Base-by-base conservation (phyloP, 345 rosid species). In the Camelina hispida region DNA sequence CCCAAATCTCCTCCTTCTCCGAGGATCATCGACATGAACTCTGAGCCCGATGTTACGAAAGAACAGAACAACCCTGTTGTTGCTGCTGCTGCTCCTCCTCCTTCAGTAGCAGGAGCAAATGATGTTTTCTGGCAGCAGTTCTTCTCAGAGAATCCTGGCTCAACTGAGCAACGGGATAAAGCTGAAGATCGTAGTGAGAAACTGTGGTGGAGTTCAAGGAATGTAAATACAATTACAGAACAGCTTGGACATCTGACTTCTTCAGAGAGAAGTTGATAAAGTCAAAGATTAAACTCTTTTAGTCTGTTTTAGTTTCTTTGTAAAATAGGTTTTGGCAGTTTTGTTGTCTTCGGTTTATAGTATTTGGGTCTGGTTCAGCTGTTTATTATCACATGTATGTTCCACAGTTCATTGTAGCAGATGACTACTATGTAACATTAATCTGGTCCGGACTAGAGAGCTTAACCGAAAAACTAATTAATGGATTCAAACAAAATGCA, bases 91-190 rank as follows among this genome's bases (percentile, higher is more conserved):
- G 13, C 63, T 69, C 12, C 65, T 62, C 47, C 73, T 68, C 52
- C 73, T 54, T 34, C 69, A 30, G 78, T 76, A 38, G 71, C 89
- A 62, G 99, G 96, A 66, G 90, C 65, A 38, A 95, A 95, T 76
- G 99, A 95, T 83, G 81, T 87, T 25, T 95, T 95, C 76, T 95
- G 97, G 97, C 91, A 90, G 69, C 97, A 95, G 82, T 86, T 93
- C 84, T 88, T 95, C 81, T 87, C 96, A 12, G 98, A 95, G 83
- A 89, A 86, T 81, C 99, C 99, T 12, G 97, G 96, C 64, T 81
- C 93, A 51, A 76, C 84, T 0, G 93, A 89, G 5, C 60, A 79
- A 18, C 82, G 83, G 53, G 97, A 72, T 59, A 51, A 59, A 50
- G 40, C 37, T 2, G 62, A 43, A 4, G 76, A 58, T 48, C 48